Percentiles rank a stretch among this genome's conserved stretches.
These are phyloP conservation scores for Sugiyamaella japonica DNA, from an alignment of 1,139 yeast species.

Conservation along the genomic window DNA sequence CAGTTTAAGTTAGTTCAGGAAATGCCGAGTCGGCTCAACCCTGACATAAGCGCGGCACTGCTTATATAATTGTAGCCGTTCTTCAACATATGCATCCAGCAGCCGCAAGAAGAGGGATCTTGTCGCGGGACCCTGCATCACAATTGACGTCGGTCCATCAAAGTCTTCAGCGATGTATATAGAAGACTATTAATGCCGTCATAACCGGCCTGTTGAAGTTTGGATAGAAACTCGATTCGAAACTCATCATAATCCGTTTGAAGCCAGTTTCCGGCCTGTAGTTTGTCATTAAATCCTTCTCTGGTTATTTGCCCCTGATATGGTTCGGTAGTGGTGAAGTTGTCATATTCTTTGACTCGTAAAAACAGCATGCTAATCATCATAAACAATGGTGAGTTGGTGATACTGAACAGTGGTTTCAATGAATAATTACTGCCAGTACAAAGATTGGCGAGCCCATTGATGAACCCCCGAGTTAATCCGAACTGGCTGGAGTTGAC, in stretches of 20 bases:
- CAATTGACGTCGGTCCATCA: conserved; percentile 17
- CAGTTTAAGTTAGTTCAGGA: too few species aligned
- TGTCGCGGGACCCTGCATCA: neutral
- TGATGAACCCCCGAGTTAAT: conserved; percentile 6
- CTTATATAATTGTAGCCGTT: too few species aligned
- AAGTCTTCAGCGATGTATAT: conserved; percentile 23
- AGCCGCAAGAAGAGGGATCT: neutral
- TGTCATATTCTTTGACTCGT: conserved; percentile 50
- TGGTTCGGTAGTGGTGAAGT: conserved; percentile 36
- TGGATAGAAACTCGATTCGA: conserved; percentile 22
- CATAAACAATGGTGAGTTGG: conserved; percentile 57
- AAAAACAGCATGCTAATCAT: conserved; percentile 48
- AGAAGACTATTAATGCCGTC: conserved; percentile 23
- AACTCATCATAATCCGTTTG: conserved; percentile 25
- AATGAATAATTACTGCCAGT: conserved; percentile 24
- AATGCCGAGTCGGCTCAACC: too few species aligned
- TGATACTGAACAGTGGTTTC: conserved; percentile 50
- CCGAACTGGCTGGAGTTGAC: conserved; percentile 11
- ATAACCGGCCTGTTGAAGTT: conserved; percentile 24
- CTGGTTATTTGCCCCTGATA: conserved; percentile 48
- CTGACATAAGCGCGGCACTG: too few species aligned
- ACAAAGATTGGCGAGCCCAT: conserved; percentile 2
- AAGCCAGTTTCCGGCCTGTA: conserved; percentile 22
- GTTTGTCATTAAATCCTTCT: conserved; percentile 16
- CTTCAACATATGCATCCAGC: too few species aligned